Evolutionary conservation across 2,329 filamentous ascomycete genomes (phyloP), one percentile per base, ranked within the genome.

Genomic region (Cyphellophora attinorum): DNA sequence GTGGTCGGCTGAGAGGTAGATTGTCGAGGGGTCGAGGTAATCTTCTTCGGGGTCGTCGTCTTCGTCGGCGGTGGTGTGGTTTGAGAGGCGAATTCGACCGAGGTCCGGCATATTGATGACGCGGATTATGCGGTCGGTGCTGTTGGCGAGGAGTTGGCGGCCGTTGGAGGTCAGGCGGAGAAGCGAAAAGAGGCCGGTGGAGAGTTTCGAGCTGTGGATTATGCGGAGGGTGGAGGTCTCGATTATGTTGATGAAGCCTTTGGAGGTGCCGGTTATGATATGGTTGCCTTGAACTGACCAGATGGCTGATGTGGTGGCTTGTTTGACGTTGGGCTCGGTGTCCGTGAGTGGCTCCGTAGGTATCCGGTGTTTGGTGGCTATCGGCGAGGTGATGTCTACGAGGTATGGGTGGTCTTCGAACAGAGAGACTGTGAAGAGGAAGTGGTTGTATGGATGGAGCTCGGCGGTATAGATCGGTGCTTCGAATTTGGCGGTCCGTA

Each of bases 391-490:
- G 30, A 88, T 70, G 58, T 96, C 86, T 44, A 95, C 85, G 5
- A 98, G 72, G 34, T 89, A 72, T 0, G 89, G 89, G 46, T 93
- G 79, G 49, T 93, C 88, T 65, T 98, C 91, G 57, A 91, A 96
- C 13, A 96, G 72, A 2, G 89, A 89, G 11, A 85, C 86, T 12
- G 93, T 85, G 53, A 95, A 94, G 41, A 85, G 72, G 41, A 85
- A 70, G 56, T 86, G 82, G 45, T 94, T 85, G 62, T 76, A 81
- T 3, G 91, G 89, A 59, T 98, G 85, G 37, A 98, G 68, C 61
- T 98, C 91, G 3, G 89, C 93, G 49, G 93, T 93, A 62, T 95
- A 98, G 19, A 94, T 84, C 1, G 89, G 86, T 3, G 88, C 85
- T 46, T 89, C 80, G 53, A 98, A 94, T 46, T 86, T 82, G 50